phyloP scores from a whole-genome alignment of 257 asterid genomes.

The Solanum piurae region DNA sequence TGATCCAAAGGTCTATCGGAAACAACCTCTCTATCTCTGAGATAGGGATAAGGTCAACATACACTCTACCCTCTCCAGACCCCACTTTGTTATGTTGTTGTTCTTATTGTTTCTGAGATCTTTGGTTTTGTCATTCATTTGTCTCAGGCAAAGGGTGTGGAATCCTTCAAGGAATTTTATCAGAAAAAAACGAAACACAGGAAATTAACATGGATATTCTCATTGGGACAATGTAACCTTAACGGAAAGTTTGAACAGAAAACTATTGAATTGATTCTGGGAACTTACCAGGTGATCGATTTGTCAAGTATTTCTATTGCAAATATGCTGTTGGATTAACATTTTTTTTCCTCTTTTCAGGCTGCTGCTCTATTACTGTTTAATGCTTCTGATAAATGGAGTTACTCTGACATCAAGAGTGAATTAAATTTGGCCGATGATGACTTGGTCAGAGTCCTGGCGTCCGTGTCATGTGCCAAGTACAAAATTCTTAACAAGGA shows the following conservation, averaged over 20 bases:
- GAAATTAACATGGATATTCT: constrained; percentile 44
- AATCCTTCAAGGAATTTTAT: constrained; percentile 39
- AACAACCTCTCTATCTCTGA: neutral
- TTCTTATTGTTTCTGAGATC: neutral
- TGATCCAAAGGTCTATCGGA: neutral
- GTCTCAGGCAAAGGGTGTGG: constrained; percentile 46
- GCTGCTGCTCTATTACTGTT: constrained; percentile 45
- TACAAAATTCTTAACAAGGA: constrained; percentile 43
- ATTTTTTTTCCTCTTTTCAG: constrained; percentile 3
- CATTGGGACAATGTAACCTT: constrained; percentile 40
- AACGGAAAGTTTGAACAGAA: constrained; percentile 33
- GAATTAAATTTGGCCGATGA: constrained; percentile 40
- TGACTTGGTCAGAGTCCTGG: constrained; percentile 35
- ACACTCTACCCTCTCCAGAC: neutral
- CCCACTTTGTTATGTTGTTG: neutral
- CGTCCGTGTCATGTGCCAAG: constrained; percentile 47
- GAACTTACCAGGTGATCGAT: constrained; percentile 37
- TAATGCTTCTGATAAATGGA: constrained; percentile 33
- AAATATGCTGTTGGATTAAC: neutral
- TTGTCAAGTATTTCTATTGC: neutral
- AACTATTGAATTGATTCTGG: constrained; percentile 32
- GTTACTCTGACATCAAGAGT: constrained; percentile 32
- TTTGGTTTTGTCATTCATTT: neutral
- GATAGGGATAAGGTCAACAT: neutral
- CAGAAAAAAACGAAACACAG: constrained; percentile 25